Evolutionary conservation across 208 protist species (phyloP), one percentile per base, ranked within the genome.

Genomic region (Acanthamoeba polyphaga): DNA sequence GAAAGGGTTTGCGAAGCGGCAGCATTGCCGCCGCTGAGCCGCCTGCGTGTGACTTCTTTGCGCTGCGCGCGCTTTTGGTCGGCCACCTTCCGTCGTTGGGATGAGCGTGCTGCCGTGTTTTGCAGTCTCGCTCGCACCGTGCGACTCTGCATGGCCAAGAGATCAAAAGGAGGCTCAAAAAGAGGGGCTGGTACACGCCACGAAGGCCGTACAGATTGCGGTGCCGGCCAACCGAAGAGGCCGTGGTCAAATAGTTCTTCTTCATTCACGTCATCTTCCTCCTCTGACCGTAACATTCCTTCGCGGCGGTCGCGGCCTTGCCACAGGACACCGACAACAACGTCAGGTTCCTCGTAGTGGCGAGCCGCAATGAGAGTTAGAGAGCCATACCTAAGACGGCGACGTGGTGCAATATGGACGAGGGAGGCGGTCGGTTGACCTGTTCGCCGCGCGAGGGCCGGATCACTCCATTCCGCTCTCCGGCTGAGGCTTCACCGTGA

Each of bases 21-120:
- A 60, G 13, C 46, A 51, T 17, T 32, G 68, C 72, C 72, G 15
- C 72, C 72, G 38, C 72, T 80, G 29, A 80, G 72, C 22, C 72
- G 72, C 22, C 72, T 34, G 29, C 72, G 27, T 22, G 72, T 80
- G 13, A 29, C 32, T 12, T 80, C 72, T 46, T 49, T 38, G 7
- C 32, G 72, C 32, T 80, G 72, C 19, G 72, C 72, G 38, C 72
- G 72, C 72, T 80, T 80, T 12, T 80, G 72, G 15, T 80, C 29
- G 17, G 72, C 72, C 38, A 49, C 72, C 15, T 29, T 22, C 12
- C 72, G 72, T 15, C 72, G 72, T 29, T 51, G 72, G 12, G 72
- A 80, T 6, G 72, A 80, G 7, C 34, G 72, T 13, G 8, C 6
- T 2, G 27, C 10, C 15, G n/a, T 22, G 34, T 46, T 5, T 15